These are phyloP conservation scores for Fomitopsis serialis DNA, from an alignment of 768 basidiomycete species.

Conservation along the genomic window DNA sequence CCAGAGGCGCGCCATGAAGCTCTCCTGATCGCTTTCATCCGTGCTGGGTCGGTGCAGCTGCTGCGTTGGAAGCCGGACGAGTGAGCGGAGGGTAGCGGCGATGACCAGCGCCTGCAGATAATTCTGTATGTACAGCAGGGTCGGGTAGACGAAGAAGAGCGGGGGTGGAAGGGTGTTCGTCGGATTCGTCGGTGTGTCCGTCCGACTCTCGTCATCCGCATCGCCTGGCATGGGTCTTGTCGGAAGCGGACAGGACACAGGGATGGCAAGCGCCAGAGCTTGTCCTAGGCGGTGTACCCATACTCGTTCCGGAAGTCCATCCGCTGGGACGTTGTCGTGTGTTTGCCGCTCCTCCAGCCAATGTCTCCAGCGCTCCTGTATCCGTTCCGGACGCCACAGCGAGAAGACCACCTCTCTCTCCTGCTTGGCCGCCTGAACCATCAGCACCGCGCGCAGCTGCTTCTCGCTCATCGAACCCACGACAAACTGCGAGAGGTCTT, in stretches of 20 bases:
- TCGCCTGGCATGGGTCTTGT: slow-evolving; percentile 7
- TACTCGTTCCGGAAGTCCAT: background rate
- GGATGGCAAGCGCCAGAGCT: slow-evolving; percentile 17
- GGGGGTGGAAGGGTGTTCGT: slow-evolving; percentile 53
- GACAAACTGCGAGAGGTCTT: slow-evolving; percentile 61
- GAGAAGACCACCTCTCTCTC: slow-evolving; percentile 55
- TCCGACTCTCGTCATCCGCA: background rate
- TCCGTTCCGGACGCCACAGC: slow-evolving; percentile 37
- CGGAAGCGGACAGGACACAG: slow-evolving; percentile 20
- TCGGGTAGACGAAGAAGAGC: slow-evolving; percentile 53
- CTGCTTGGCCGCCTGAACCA: slow-evolving; percentile 45
- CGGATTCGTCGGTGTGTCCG: background rate
- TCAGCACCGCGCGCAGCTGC: slow-evolving; percentile 45
- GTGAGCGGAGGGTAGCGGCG: slow-evolving; percentile 51
- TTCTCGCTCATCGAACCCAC: slow-evolving; percentile 65
- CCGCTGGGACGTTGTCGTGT: background rate
- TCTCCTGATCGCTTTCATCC: slow-evolving; percentile 10
- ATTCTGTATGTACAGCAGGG: slow-evolving; percentile 58
- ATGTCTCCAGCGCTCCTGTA: slow-evolving; percentile 21
- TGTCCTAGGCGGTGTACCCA: slow-evolving; percentile 20
- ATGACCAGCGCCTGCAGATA: slow-evolving; percentile 67
- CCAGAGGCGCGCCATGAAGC: slow-evolving; percentile 60
- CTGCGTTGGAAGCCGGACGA: slow-evolving; percentile 38
- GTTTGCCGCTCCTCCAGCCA: slow-evolving; percentile 19
- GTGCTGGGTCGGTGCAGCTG: background rate